phyloP scores from a whole-genome alignment of 345 rosid genomes.

The Eucalyptus sp. region DNA sequence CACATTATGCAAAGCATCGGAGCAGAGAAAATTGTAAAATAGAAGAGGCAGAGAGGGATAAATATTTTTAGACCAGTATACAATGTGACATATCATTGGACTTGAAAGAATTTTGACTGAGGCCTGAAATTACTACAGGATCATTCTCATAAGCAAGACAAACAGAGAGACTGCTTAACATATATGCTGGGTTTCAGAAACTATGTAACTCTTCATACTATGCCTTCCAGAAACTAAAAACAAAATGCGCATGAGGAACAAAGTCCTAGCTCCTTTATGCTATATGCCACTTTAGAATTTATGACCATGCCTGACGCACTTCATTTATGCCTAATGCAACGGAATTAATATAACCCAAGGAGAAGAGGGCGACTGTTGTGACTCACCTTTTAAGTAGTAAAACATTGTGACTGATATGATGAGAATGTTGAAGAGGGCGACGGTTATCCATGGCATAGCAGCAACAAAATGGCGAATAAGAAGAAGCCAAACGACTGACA shows the following conservation, averaged over 20 bases:
- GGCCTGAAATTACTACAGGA: not conserved
- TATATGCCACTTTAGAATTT: not conserved
- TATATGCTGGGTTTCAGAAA: not conserved
- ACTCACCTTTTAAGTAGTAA: slow-evolving; percentile 76
- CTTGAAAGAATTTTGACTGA: not conserved
- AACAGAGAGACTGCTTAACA: not conserved
- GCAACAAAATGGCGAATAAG: slow-evolving; percentile 87
- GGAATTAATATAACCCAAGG: not conserved
- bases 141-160: not conserved
- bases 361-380: not conserved
- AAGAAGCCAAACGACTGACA: slow-evolving; percentile 87
- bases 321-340: not conserved
- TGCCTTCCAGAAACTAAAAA: not conserved
- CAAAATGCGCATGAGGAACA: not conserved
- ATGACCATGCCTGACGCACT: not conserved
- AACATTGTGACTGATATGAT: slow-evolving; percentile 73
- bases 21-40: not conserved
- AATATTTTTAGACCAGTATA: not conserved
- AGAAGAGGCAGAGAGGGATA: not conserved
- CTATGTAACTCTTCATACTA: not conserved
- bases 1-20: not conserved
- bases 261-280: not conserved
- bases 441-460: slow-evolving; percentile 98
- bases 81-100: not conserved
- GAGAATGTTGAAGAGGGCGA: slow-evolving; percentile 70